Evolutionary conservation across 495 filamentous ascomycete species (phyloP).

Genomic region (Penicillium odoratum): DNA sequence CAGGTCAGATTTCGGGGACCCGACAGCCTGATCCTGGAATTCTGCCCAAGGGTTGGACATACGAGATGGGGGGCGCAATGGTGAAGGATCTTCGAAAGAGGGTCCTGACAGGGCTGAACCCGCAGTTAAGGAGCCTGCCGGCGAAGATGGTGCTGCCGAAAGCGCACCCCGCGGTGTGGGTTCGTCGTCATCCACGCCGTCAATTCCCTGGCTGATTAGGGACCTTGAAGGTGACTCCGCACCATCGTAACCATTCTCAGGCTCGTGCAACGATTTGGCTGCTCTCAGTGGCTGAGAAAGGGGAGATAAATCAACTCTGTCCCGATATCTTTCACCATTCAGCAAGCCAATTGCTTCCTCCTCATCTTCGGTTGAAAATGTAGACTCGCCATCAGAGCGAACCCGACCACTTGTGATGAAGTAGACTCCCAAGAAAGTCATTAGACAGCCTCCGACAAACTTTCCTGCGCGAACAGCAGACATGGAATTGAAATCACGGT

Average conservation of each 20-base stretch:
- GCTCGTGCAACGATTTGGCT: slow-evolving; percentile 18
- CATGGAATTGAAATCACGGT: slow-evolving; percentile 88
- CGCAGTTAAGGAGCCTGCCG: slow-evolving; percentile 33
- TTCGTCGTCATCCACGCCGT: slow-evolving; percentile 35
- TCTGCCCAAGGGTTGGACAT: slow-evolving; percentile 47
- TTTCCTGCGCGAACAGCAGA: slow-evolving; percentile 67
- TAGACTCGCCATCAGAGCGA: slow-evolving; percentile 43
- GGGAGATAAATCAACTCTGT: slow-evolving; percentile 39
- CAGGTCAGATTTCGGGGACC: slow-evolving; percentile 25
- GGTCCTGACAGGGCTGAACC: slow-evolving; percentile 32
- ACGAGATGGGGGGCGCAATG: slow-evolving; percentile 36
- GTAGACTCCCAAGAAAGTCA: slow-evolving; percentile 94
- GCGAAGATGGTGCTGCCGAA: slow-evolving; percentile 38
- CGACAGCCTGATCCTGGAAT: slow-evolving; percentile 15
- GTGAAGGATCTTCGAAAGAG: slow-evolving; percentile 31
- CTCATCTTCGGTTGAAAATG: slow-evolving; percentile 47
- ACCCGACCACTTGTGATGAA: slow-evolving; percentile 74
- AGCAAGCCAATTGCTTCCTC: slow-evolving; percentile 50
- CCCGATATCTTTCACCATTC: slow-evolving; percentile 44
- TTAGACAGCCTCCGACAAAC: slow-evolving; percentile 82
- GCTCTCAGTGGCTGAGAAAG: slow-evolving; percentile 22
- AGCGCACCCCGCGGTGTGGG: slow-evolving; percentile 36
- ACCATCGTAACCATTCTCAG: slow-evolving; percentile 18
- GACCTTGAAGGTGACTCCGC: slow-evolving; percentile 35
- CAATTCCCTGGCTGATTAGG: slow-evolving; percentile 36